Base-by-base conservation (phyloP, 495 filamentous ascomycete genomes). In the Annulohypoxylon nitens region DNA sequence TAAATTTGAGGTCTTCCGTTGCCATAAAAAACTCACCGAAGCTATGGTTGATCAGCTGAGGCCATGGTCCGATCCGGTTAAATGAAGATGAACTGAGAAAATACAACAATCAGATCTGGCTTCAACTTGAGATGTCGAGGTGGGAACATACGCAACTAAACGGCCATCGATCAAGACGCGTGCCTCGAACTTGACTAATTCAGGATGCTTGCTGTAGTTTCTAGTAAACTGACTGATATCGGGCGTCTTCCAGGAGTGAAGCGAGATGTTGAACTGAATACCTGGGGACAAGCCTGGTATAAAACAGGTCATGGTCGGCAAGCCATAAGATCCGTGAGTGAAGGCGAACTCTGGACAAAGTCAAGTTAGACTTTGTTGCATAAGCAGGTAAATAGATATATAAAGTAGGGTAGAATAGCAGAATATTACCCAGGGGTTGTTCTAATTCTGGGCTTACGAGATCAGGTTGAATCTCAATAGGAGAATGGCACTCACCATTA, bases 231-330 rank as follows among this genome's bases (percentile, higher is more conserved):
- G 84, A 66, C 89, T 92, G 53, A 90, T 83, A 3, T 83, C 81
- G 2, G 92, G 91, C 12, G 83, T 86, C n/a, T 87, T 86, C 94
- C 94, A 97, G 64, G 86, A 90, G 79, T 97, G 93, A 55, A 97
- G 83, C 1, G 93, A 97, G 36, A 97, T 85, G 59, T 91, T 88
- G 78, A 95, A 96, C 0, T 88, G 84, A 20, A 81, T 85, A 20
- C 89, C 85, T 6, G 81, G 78, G 1, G 86, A 76, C 8, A 95
- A 80, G 47, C 90, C 92, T 7, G 92, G 90, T 57, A 96, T 84
- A 78, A 94, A 97, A 67, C 89, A 91, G 1, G 91, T 92, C 65
- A 97, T 86, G 34, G 90, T 88, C 1, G 94, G 93, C 37, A 93
- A 78, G 54, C 80, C 82, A 20, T 73, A 72, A 4, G 82, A 74